phyloP scores from a whole-genome alignment of 2,329 filamentous ascomycete species.

The Aspergillus ruber region DNA sequence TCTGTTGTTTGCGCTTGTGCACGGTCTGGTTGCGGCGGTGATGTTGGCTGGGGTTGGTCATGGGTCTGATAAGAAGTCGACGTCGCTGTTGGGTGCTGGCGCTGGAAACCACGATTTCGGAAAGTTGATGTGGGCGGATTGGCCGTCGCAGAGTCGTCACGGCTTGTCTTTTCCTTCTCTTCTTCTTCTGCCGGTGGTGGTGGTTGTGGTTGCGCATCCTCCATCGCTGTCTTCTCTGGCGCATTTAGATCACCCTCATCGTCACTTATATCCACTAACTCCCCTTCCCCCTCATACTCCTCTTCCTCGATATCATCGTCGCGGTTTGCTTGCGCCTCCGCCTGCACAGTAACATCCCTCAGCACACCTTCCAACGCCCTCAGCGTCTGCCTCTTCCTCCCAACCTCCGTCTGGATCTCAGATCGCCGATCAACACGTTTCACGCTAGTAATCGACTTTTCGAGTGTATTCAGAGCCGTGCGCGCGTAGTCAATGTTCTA shows the following conservation, averaged over 20 bases:
- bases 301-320: conserved; percentile 13
- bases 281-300: conserved; percentile 16
- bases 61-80: neutral
- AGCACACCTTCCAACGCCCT: conserved; percentile 27
- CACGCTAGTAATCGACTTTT: conserved; percentile 33
- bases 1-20: conserved; percentile 49
- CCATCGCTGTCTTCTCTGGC: neutral
- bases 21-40: conserved; percentile 8
- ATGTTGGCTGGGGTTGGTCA: conserved; percentile 3
- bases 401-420: conserved; percentile 34
- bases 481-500: conserved; percentile 43
- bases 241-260: neutral
- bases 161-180: too few species aligned
- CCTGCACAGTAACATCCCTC: conserved; percentile 25
- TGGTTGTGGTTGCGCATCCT: conserved; percentile 8
- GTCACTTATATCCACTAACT: conserved; percentile 18
- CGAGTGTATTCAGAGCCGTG: conserved; percentile 34
- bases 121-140: too few species aligned
- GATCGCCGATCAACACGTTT: conserved; percentile 35
- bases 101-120: neutral
- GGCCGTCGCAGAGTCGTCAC: too few species aligned
- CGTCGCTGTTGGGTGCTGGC: conserved; percentile 2
- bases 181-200: conserved; percentile 4
- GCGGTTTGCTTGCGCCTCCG: conserved; percentile 5
- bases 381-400: conserved; percentile 30